Conservation (phyloP, 208 protist genomes). For the Wallacemonas sp. region DNA sequence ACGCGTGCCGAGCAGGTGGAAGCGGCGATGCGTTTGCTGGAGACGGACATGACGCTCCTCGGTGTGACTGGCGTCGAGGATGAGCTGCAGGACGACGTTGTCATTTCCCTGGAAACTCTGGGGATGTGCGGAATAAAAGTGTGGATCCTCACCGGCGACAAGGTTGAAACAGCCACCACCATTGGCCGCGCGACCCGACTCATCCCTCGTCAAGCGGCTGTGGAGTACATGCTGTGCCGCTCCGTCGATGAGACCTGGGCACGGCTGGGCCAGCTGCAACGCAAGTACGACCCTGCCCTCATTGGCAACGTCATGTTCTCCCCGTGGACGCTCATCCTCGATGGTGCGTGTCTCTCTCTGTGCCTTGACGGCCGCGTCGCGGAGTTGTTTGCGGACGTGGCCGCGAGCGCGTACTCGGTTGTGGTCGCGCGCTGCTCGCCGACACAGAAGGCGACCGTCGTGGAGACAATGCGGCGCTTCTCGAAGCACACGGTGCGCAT, state of each 20-base stretch:
- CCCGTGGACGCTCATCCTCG: slow-evolving; percentile 78
- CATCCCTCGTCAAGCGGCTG: slow-evolving; percentile 66
- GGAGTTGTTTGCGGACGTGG: slow-evolving; percentile 49
- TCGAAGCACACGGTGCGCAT: slow-evolving; percentile 50
- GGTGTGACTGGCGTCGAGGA: slow-evolving; percentile 98
- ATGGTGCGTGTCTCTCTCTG: slow-evolving; percentile 64
- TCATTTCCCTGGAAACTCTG: slow-evolving; percentile 93
- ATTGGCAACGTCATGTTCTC: slow-evolving; percentile 12
- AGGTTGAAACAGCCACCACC: slow-evolving; percentile 95
- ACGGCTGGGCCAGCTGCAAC: slow-evolving; percentile 39
- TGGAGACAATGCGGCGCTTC: slow-evolving; percentile 79
- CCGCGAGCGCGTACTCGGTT: slow-evolving; percentile 82
- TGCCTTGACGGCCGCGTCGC: slow-evolving; percentile 44
- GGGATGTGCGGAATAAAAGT: slow-evolving; percentile 97
- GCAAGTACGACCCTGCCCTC: slow-evolving; percentile 13
- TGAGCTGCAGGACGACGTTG: slow-evolving; percentile 95
- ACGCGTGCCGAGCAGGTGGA: slow-evolving; percentile 61
- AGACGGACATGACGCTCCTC: slow-evolving; percentile 90
- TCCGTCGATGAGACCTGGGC: slow-evolving; percentile 29
- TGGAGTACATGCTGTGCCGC: slow-evolving; percentile 52
- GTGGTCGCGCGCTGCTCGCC: slow-evolving; percentile 96
- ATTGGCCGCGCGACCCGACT: slow-evolving; percentile 94
- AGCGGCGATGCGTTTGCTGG: slow-evolving; percentile 71
- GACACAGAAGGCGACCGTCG: slow-evolving; percentile 98
- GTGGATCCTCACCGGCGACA: slow-evolving; percentile 99